Base-by-base conservation (phyloP, 352 stramenopile species). In the Phytophthora cryptogea region DNA sequence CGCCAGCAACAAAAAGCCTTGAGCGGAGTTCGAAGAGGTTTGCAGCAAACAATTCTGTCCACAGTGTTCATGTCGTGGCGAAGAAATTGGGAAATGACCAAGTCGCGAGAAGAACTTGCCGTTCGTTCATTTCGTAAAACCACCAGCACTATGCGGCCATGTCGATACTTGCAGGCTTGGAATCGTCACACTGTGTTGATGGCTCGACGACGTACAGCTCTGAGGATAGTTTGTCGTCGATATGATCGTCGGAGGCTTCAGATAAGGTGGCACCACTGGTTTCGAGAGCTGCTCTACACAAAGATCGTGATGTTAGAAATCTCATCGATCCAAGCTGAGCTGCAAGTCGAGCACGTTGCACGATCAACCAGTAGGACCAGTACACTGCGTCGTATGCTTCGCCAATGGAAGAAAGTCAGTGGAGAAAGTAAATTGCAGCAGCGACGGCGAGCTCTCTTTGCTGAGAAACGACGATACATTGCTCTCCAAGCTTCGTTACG, bases 11-110 rank as follows among this genome's bases (percentile, higher is more conserved):
- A 48, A 8, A 51, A 31, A 45, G 44, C 42, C 11, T 31, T 67
- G 3, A 16, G 9, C 1, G 44, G 51, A 0, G 28, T 58, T 35
- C 17, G 20, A 44, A 55, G 23, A 13, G 37, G 57, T 35, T 32
- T 67, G 5, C 45, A 59, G 10, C 31, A 20, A 48, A 53, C 57
- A 2, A 31, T 71, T 43, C 17, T 67, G 43, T 37, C 27, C 14
- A 56, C 57, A 46, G 35, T 16, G 0, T 71, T 71, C 30, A 28
- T n/a, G n/a, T 63, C 57, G n/a, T 71, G 63, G 63, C 46, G 33
- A 46, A 32, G 37, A 31, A 54, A 44, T 7, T 56, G 45, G 44
- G 58, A 42, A 46, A 30, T 9, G 6, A 41, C 3, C 13, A 37
- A 51, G 11, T 27, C 44, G 20, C 26, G 31, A 55, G 35, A 56